Conservation (phyloP, 2,329 filamentous ascomycete species). For the Arthroderma uncinatum region DNA sequence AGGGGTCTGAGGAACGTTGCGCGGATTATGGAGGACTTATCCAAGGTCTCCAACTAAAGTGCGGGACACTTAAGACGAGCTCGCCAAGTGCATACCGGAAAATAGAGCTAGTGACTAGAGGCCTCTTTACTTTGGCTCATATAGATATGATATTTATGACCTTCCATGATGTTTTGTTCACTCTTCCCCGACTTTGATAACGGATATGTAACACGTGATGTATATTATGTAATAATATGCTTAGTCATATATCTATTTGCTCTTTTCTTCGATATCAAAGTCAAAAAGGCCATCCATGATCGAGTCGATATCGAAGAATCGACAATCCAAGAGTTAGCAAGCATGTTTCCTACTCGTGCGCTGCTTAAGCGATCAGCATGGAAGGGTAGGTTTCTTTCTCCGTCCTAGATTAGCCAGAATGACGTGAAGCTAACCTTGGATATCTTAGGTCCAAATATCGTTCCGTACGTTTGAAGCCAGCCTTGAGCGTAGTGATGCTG, state of each 20-base stretch:
- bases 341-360: slow-evolving; percentile 58
- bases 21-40: slow-evolving; percentile 59
- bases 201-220: neutral
- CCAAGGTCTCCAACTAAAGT: slow-evolving; percentile 17
- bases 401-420: too few species aligned
- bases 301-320: neutral
- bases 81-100: neutral
- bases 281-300: neutral
- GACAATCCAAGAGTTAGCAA: slow-evolving; percentile 14
- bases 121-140: neutral
- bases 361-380: slow-evolving; percentile 69
- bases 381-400: slow-evolving; percentile 54
- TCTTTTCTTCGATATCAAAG: neutral
- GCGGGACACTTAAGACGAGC: neutral
- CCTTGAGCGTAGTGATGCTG: neutral
- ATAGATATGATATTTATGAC: neutral
- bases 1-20: slow-evolving; percentile 61
- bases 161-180: neutral
- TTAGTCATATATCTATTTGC: neutral
- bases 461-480: slow-evolving; percentile 46
- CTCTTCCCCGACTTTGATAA: too few species aligned
- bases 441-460: slow-evolving; percentile 53
- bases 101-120: neutral
- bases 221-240: neutral
- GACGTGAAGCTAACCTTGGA: neutral